Conservation (phyloP, 1,284 basidiomycete genomes). For the Cryptococcus jaspeensis region DNA sequence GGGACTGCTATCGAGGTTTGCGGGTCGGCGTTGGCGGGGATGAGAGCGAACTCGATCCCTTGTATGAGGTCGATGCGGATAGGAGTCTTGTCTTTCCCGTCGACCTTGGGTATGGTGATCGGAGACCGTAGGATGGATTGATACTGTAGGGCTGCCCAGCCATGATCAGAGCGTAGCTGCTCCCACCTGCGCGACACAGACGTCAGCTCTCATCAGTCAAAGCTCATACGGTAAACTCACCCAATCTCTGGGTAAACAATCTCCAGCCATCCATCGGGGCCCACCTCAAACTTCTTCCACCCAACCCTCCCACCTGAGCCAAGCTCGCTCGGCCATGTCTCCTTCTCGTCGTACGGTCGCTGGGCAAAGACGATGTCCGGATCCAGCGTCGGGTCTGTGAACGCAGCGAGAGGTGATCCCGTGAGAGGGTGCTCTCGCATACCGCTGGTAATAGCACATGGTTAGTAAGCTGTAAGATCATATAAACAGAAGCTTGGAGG, state of each 20-base stretch:
- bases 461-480: neutral
- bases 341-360: slow-evolving; percentile 14
- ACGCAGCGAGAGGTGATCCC: slow-evolving; percentile 36
- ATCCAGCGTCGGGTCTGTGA: slow-evolving; percentile 12
- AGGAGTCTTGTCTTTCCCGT: neutral
- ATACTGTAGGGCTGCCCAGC: slow-evolving; percentile 48
- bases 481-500: neutral
- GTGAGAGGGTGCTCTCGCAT: slow-evolving; percentile 48
- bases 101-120: slow-evolving; percentile 15
- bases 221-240: slow-evolving; percentile 18
- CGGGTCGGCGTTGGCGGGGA: slow-evolving; percentile 17
- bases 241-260: slow-evolving; percentile 34
- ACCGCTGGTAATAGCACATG: slow-evolving; percentile 22
- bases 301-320: slow-evolving; percentile 31
- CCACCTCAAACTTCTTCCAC: slow-evolving; percentile 32
- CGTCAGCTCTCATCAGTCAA: neutral
- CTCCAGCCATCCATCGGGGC: slow-evolving; percentile 31
- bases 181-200: slow-evolving; percentile 31
- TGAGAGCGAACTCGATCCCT: slow-evolving; percentile 43
- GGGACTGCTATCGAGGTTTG: neutral
- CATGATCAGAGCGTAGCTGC: slow-evolving; percentile 43
- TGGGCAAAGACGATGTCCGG: slow-evolving; percentile 37
- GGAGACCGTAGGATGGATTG: slow-evolving; percentile 32
- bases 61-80: slow-evolving; percentile 40
- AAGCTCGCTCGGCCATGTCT: slow-evolving; percentile 40